Base-by-base conservation (phyloP, 768 basidiomycete genomes). In the Cystofilobasidium bisporidii region DNA sequence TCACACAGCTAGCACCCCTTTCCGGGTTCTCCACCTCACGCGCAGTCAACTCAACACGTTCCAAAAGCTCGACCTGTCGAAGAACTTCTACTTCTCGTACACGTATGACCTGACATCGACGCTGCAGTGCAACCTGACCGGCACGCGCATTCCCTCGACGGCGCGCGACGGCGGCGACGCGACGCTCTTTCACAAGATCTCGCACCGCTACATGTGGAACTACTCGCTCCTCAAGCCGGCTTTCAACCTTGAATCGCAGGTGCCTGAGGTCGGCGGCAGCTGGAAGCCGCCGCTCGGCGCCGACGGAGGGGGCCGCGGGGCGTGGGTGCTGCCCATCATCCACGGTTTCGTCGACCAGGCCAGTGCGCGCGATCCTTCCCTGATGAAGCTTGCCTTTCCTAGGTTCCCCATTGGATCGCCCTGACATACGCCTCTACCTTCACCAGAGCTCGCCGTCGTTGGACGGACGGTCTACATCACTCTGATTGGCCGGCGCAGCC, bases 321-420 rank as follows among this genome's bases (percentile, higher is more conserved):
- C 86, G 61, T 99, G 94, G 94, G 80, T 97, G 9, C 77, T 96
- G 18, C 91, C 96, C 0, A 79, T 99, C 61, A 86, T 98, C 0
- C 91, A 98, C 70, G 96, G 96, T 32, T 93, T 94, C 74, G 89
- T 98, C 17, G 94, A 98, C 73, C 96, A 99, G 85, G 91, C 94
- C 36, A 98, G 94, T 96, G 71, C 73, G 91, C n/a, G n/a, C n/a
- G n/a, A n/a, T n/a, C n/a, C n/a, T n/a, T n/a, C n/a, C n/a, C n/a
- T n/a, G n/a, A n/a, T n/a, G n/a, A n/a, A n/a, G n/a, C n/a, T n/a
- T n/a, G n/a, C n/a, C n/a, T n/a, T n/a, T n/a, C n/a, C n/a, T n/a
- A n/a, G n/a, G n/a, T n/a, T n/a, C n/a, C n/a, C n/a, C n/a, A n/a
- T n/a, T n/a, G n/a, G n/a, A n/a, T n/a, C n/a, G n/a, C n/a, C n/a